These are phyloP conservation scores for Gamarada debralockiae DNA, from an alignment of 495 filamentous ascomycete genomes.

Conservation along the genomic window DNA sequence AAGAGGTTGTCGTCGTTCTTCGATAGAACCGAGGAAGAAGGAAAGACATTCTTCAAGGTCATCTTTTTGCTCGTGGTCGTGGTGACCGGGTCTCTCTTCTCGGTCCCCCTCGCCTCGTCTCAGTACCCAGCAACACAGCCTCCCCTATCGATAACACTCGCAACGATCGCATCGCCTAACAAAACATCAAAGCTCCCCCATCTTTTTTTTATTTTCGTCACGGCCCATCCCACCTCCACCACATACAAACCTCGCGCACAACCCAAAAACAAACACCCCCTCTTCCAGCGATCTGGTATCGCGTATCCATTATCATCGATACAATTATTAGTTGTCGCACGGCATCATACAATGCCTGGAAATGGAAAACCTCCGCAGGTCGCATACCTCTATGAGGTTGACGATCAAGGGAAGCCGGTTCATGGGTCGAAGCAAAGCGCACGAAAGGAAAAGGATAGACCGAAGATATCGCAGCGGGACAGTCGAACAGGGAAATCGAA, in stretches of 20 bases:
- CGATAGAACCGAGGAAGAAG: too few species aligned
- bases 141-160: slow-evolving; percentile 5
- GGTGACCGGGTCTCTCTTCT: too few species aligned
- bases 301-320: neutral
- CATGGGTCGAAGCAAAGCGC: slow-evolving; percentile 37
- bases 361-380: slow-evolving; percentile 3
- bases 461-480: slow-evolving; percentile 10
- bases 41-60: too few species aligned
- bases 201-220: slow-evolving; percentile 10
- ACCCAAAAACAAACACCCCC: neutral
- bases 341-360: neutral
- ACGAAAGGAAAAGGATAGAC: slow-evolving; percentile 14
- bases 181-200: slow-evolving; percentile 6
- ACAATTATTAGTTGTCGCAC: slow-evolving; percentile 4
- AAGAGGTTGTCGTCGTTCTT: too few species aligned
- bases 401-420: slow-evolving; percentile 40
- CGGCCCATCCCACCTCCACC: slow-evolving; percentile 6
- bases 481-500: slow-evolving; percentile 2
- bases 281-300: slow-evolving; percentile 9
- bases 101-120: neutral
- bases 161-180: neutral
- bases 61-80: too few species aligned
- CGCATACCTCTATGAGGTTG: slow-evolving; percentile 47
- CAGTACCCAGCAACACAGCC: neutral
- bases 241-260: neutral